Evolutionary conservation across 495 filamentous ascomycete species (phyloP), one percentile per base, ranked within the genome.

Genomic region (Penicillium cosmopolitanum): DNA sequence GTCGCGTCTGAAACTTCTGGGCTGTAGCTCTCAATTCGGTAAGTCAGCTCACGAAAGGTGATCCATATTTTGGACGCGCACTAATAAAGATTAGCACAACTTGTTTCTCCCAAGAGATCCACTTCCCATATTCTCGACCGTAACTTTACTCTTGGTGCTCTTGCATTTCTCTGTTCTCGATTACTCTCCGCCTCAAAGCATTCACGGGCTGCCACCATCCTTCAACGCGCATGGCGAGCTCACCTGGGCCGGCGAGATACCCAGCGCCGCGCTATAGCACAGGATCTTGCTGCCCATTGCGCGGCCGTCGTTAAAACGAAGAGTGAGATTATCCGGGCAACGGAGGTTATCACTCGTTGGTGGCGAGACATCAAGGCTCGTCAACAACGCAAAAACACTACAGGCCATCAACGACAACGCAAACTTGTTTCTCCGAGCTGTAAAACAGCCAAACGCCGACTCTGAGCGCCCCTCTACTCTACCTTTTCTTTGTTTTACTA

Each of bases 131-230:
- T 82, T 40, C 82, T 81, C 47, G 74, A 80, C 54, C 62, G 63
- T 16, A 76, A 82, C 57, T 84, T 83, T 61, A 84, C 82, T 0
- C 66, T 87, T 43, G 78, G 81, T 12, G 76, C 76, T 12, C 77
- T 89, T 38, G 77, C 84, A 10, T 88, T 87, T 68, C 80, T 90
- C 8, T 86, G 84, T 46, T 88, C 85, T 5, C 79, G 87, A 36
- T 68, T 90, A 4, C 78, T 89, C 13, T 76, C 80, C 1, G 75
- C 82, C 25, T 80, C 82, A 7, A 75, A 73, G 55, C 69, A 69
- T 21, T 60, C 64, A 33, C 72, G 75, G 15, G 82, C 82, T 4
- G 80, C 80, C 6, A 76, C 66, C 15, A 58, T 74, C 5, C 69
- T 85, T 19, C 80, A 84, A 51, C 64, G 66, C 19, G 70, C 70